These are phyloP conservation scores for Abelmoschus esculentus DNA, from an alignment of 345 rosid genomes.

Conservation along the genomic window DNA sequence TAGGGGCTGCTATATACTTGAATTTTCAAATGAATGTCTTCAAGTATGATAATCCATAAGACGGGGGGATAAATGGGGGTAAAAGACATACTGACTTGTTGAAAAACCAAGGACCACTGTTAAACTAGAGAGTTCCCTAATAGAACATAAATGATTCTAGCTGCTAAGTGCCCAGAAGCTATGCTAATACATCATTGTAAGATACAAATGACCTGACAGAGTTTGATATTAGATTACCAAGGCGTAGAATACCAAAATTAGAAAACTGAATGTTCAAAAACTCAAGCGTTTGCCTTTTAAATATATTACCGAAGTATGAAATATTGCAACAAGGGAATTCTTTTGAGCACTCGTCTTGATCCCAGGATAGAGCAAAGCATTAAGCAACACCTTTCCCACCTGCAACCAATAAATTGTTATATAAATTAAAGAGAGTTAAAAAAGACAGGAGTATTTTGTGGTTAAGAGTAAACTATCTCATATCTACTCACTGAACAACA, in stretches of 20 bases:
- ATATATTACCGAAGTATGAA: constrained; percentile 69
- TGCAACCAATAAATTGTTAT: too few species aligned
- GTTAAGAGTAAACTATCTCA: background rate
- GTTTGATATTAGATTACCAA: background rate
- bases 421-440: constrained; percentile 8
- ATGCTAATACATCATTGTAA: background rate
- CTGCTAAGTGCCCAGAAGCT: background rate
- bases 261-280: background rate
- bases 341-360: constrained; percentile 71
- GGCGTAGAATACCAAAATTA: background rate
- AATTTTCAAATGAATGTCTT: background rate
- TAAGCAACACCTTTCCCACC: too few species aligned
- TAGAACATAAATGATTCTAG: background rate
- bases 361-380: constrained; percentile 13
- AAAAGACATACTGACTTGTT: background rate
- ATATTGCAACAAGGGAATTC: constrained; percentile 84
- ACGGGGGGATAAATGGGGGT: background rate
- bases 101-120: background rate
- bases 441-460: background rate
- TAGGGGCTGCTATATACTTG: background rate
- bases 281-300: background rate
- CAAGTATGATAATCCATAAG: background rate
- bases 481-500: background rate
- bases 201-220: background rate
- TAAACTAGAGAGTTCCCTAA: background rate